Evolutionary conservation across 2,329 filamentous ascomycete genomes (phyloP).

Genomic region (Verticillium albo-atrum): DNA sequence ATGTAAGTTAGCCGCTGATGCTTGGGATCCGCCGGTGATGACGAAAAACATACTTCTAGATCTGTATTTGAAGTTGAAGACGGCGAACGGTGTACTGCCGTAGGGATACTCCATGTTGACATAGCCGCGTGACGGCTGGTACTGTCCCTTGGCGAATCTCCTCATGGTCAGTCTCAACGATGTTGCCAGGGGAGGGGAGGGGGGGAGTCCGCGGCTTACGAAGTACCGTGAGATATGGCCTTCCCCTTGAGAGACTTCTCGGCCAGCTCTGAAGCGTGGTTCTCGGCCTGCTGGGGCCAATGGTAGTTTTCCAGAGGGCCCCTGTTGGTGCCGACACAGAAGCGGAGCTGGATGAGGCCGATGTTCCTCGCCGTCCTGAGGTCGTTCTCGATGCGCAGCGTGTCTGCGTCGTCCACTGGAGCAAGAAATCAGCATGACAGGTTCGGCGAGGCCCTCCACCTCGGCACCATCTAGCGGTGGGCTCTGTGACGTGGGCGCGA

Average conservation of each 20-base stretch:
- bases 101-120: constrained; percentile 3
- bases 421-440: neutral
- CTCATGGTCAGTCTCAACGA: neutral
- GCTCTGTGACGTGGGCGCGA: no score
- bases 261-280: neutral
- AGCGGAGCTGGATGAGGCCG: constrained; percentile 14
- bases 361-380: constrained; percentile 8
- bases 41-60: constrained; percentile 13
- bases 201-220: constrained; percentile 6
- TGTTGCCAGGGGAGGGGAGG: neutral
- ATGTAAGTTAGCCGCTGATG: neutral
- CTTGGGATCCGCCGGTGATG: neutral
- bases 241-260: constrained; percentile 13
- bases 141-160: constrained; percentile 7
- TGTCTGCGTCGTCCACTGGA: constrained; percentile 8
- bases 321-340: constrained; percentile 3
- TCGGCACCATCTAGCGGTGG: no score
- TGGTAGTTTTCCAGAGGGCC: neutral
- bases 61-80: constrained; percentile 19
- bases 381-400: constrained; percentile 5
- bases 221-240: constrained; percentile 14
- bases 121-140: neutral
- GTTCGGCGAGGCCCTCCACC: no score
- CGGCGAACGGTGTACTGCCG: constrained; percentile 4
- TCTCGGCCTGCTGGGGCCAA: neutral